Evolutionary conservation across 2,329 filamentous ascomycete genomes (phyloP), one percentile per base, ranked within the genome.

Genomic region (Epicoccum nigrum): DNA sequence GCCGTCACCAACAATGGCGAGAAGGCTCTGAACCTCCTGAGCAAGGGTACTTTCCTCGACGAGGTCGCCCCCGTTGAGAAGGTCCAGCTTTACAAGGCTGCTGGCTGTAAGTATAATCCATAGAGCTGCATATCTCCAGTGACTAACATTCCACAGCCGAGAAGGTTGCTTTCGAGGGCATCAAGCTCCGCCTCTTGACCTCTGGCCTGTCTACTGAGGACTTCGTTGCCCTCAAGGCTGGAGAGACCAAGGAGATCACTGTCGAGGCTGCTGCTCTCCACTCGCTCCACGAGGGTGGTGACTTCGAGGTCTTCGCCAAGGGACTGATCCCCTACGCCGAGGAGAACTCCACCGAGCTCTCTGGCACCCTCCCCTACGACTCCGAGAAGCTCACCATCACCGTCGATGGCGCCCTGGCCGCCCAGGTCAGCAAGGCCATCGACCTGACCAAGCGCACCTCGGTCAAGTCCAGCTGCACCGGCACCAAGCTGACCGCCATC

Each of bases 311-410:
- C 40, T 76, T 79, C 45, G 78, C 84, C 4, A 72, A 74, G 4
- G 86, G 86, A 5, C 30, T 61, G 15, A 54, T 72, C 12, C 68
- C 67, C 6, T 71, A 54, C 28, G 69, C 68, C 9, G 63, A 66
- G 35, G 76, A 78, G 9, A 81, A 80, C 47, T 82, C 85, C 23
- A 75, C 77, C 17, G 73, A 79, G 32, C 77, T 89, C 28, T 69
- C 79, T 8, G 84, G 82, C 9, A 79, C 78, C 35, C 68, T 87
- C 2, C 68, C 79, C 9, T 88, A 81, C 73, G 73, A 77, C 44
- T 85, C 82, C 64, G 88, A 88, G 73, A 76, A 77, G 13, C 70
- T 88, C 39, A 77, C 76, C 43, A 76, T 86, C 54, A 71, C 77
- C 5, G 76, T 89, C 33, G 80, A 88, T 56, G 84, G 81, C 15